Percentiles rank a stretch among this genome's conserved stretches.
Conservation (phyloP, 106 monocot species). For the Alisma plantagoaquatica region DNA sequence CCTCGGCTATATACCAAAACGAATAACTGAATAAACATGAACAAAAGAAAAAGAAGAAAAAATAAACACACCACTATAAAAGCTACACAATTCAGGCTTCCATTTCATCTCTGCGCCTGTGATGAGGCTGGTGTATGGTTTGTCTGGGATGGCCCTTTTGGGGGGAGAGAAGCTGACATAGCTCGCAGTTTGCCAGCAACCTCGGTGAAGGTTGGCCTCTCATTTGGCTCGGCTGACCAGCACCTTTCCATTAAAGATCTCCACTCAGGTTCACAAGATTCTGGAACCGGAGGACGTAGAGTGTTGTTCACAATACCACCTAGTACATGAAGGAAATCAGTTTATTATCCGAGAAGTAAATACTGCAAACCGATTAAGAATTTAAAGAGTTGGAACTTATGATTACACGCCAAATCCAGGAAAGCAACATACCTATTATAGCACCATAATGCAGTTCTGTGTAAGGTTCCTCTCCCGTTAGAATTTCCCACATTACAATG, state of each 20-base stretch:
- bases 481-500: slow-evolving; percentile 92
- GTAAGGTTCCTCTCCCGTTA: slow-evolving; percentile 89
- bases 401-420: too few relatives aligned
- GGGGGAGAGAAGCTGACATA: slow-evolving; percentile 47
- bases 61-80: too few relatives aligned
- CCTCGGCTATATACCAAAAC: too few relatives aligned
- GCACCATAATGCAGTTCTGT: slow-evolving; percentile 88
- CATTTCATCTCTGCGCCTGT: too few relatives aligned
- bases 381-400: not conserved
- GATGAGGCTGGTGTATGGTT: not conserved
- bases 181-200: slow-evolving; percentile 51
- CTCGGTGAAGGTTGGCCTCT: slow-evolving; percentile 74
- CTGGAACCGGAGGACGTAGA: slow-evolving; percentile 64
- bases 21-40: too few relatives aligned
- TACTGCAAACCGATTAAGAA: not conserved
- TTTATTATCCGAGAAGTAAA: not conserved
- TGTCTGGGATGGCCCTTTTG: slow-evolving; percentile 21
- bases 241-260: slow-evolving; percentile 80
- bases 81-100: too few relatives aligned
- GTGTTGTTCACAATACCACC: slow-evolving; percentile 92
- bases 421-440: slow-evolving; percentile 55
- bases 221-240: slow-evolving; percentile 70
- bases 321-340: slow-evolving; percentile 5
- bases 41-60: too few relatives aligned
- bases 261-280: slow-evolving; percentile 69